Base-by-base conservation (phyloP, 768 basidiomycete genomes). In the Tulasnella sp. region DNA sequence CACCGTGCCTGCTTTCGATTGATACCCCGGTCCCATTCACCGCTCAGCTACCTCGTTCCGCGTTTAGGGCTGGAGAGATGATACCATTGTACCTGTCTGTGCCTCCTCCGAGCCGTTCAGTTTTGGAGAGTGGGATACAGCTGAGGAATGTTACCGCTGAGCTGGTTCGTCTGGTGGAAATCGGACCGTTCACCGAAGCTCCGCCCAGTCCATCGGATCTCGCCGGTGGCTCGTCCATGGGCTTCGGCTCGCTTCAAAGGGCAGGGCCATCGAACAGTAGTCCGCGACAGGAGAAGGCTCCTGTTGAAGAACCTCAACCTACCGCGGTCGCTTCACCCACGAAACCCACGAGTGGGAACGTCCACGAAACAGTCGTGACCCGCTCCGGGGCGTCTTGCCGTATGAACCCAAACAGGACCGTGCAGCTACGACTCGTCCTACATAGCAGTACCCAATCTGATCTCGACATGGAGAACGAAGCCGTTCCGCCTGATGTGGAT, bases 361-460 rank as follows among this genome's bases (percentile, higher is more conserved):
- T 63, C 67, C 66, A 62, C 68, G 64, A 76, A 41, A 75, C 77
- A 2, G 76, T 84, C 52, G 75, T 97, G 26, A 84, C 90, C 11
- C 80, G 86, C 5, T 92, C 93, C 13, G 95, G 95, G 48, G 93
- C 92, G 44, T 86, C 90, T 19, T 92, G 91, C 69, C 84, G 91
- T 48, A 92, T 96, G 68, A 92, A 96, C 65, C 80, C 83, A 0
- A 77, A 80, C 47, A 79, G 78, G 13, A 78, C 86, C 3, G 79
- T 93, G 61, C 86, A 78, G 64, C 76, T 90, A 41, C 82, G 91
- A 3, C 87, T 97, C 61, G 74, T 94, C 27, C 75, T 97, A 15
- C 90, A 90, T 66, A 67, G 68, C 23, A 74, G 29, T 77, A 48
- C 26, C 9, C 51, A 42, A 26, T 82, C n/a, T 76, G 81, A 15